Evolutionary conservation across 495 filamentous ascomycete genomes (phyloP), one percentile per base, ranked within the genome.

Genomic region (Letharia columbiana): DNA sequence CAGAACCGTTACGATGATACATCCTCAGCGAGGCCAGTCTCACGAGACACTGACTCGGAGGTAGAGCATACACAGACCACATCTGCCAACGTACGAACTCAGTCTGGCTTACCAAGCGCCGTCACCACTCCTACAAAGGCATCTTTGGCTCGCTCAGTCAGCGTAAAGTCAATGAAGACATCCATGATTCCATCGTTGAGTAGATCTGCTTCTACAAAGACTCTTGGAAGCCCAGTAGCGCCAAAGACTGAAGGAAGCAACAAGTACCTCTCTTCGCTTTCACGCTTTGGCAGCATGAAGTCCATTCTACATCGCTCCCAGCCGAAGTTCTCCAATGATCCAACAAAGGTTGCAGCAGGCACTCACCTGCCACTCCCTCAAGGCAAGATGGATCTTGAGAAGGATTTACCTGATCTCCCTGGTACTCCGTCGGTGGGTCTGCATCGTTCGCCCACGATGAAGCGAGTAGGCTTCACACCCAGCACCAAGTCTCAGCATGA

Each of bases 71-170:
- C 73, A 62, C 64, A 72, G 76, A 44, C 77, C 72, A 70, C 77
- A 71, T 37, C 65, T 40, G 31, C 50, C 71, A 77, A 66, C 72
- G 80, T 77, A 68, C 84, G 75, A 74, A 64, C 70, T 67, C 67
- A 42, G 70, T 73, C 62, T 61, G 74, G 47, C 61, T 72, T 78
- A 68, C 77, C 74, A 61, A 79, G 75, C 66, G 83, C 83, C 20
- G 75, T 92, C 57, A 83, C 87, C 76, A 93, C 90, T 2, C 92
- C 91, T 0, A 95, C 91, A 42, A 89, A 89, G 70, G 79, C 91
- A n/a, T 91, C 90, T 1, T 71, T 89, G 52, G 85, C 87, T 33
- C 88, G 91, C 31, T 74, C 80, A 47, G 73, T 76, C 62, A 90
- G 81, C 70, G 72, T 82, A 60, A 92, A 88, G 76, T 73, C 80